Evolutionary conservation across 2,329 filamentous ascomycete genomes (phyloP).

Genomic region (Didymella sp.): DNA sequence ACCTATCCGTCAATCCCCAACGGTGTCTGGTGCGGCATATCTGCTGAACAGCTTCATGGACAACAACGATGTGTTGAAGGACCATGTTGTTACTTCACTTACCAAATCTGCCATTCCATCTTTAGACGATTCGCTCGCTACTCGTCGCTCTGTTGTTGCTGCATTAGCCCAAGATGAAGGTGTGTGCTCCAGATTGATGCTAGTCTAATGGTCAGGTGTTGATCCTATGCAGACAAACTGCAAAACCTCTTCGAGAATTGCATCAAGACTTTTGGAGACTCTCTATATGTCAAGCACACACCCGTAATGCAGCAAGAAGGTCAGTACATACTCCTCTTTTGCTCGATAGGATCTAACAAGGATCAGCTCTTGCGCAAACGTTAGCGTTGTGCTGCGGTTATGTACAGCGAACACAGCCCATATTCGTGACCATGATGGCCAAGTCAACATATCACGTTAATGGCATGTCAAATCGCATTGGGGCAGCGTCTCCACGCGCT

Average conservation of each 20-base stretch:
- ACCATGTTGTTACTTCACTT: constrained; percentile 44
- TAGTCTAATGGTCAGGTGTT: background rate
- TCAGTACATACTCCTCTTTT: constrained; percentile 42
- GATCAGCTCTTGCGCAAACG: constrained; percentile 77
- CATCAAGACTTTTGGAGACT: constrained; percentile 79
- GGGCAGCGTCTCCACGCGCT: constrained; percentile 74
- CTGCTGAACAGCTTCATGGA: constrained; percentile 34
- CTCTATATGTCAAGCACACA: constrained; percentile 84
- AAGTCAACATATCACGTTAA: constrained; percentile 77
- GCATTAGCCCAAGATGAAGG: constrained; percentile 51
- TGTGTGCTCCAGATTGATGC: constrained; percentile 30
- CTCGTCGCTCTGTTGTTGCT: constrained; percentile 51
- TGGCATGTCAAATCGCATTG: constrained; percentile 83
- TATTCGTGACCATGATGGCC: constrained; percentile 72
- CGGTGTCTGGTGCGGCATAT: constrained; percentile 34
- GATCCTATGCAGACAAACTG: constrained; percentile 53
- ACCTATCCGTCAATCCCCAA: constrained; percentile 23
- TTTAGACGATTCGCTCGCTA: constrained; percentile 38
- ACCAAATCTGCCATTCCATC: constrained; percentile 49
- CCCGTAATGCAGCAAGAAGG: constrained; percentile 89
- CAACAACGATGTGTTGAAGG: constrained; percentile 40
- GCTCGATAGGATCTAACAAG: constrained; percentile 26
- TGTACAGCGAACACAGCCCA: constrained; percentile 69
- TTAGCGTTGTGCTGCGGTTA: constrained; percentile 80
- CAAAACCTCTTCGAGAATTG: constrained; percentile 69